Evolutionary conservation across 164 flowering plant species (phyloP).

Genomic region (Houttuynia cordata): DNA sequence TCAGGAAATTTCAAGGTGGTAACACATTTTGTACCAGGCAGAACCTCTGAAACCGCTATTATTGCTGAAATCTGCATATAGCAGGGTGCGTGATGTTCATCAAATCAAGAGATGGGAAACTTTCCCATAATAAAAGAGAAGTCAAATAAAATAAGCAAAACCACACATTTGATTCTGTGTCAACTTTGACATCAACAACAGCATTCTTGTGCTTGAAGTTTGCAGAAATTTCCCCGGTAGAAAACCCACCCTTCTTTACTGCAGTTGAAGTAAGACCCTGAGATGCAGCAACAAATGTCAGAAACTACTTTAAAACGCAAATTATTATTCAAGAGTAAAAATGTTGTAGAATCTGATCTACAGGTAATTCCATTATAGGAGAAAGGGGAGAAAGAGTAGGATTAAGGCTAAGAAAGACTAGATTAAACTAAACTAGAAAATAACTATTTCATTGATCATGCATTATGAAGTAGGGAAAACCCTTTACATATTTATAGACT

Average conservation of each 20-base stretch:
- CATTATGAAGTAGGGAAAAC: too few species aligned
- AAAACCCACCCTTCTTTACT: slow-evolving; percentile 75
- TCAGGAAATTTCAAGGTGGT: slow-evolving; percentile 69
- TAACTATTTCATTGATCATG: too few species aligned
- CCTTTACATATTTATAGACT: too few species aligned
- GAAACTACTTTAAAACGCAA: too few species aligned
- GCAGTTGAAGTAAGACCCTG: slow-evolving; percentile 85
- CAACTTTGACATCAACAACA: slow-evolving; percentile 74
- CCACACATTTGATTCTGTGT: slow-evolving; percentile 79
- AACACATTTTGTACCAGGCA: slow-evolving; percentile 79
- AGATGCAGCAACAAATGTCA: neutral
- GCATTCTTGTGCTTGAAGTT: slow-evolving; percentile 58
- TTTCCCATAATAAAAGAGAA: too few species aligned
- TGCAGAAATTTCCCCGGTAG: slow-evolving; percentile 65
- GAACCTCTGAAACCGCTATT: slow-evolving; percentile 42
- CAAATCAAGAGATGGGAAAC: neutral
- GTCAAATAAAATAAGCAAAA: neutral
- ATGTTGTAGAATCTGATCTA: too few species aligned
- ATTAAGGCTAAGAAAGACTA: too few species aligned
- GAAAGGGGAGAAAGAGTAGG: too few species aligned
- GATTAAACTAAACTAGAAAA: too few species aligned
- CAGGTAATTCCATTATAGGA: too few species aligned
- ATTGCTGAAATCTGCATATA: slow-evolving; percentile 53
- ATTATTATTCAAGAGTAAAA: too few species aligned
- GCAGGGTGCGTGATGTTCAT: neutral